Evolutionary conservation across 1,139 yeast species (phyloP).

Genomic region (Pichia cactophila): DNA sequence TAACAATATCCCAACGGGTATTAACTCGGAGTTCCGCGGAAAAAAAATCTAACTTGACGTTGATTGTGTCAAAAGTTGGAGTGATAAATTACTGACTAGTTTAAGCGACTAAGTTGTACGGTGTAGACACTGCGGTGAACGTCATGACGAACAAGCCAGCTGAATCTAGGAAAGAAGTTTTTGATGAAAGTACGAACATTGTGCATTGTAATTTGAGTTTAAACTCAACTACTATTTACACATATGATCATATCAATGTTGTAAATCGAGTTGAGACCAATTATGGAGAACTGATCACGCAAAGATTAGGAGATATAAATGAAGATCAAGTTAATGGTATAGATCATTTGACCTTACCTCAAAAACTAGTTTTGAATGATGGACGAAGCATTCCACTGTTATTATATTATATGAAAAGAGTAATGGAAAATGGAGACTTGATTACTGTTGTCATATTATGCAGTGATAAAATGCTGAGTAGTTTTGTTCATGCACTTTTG

Average conservation of each 20-base stretch:
- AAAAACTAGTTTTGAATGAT: slow-evolving; percentile 6
- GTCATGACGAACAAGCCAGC: not conserved
- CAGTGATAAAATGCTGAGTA: slow-evolving; percentile 37
- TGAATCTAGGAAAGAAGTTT: not conserved
- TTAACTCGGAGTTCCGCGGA: not conserved
- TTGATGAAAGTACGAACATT: slow-evolving; percentile 13
- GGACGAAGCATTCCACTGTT: slow-evolving; percentile 24
- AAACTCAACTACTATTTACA: slow-evolving; percentile 49
- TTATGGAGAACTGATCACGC: slow-evolving; percentile 48
- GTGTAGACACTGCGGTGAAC: not conserved
- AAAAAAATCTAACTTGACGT: not conserved
- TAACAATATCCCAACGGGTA: no score
- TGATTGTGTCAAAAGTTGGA: no score
- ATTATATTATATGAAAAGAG: slow-evolving; percentile 44
- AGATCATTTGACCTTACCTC: slow-evolving; percentile 21
- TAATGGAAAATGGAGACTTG: slow-evolving; percentile 33
- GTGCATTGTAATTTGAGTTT: slow-evolving; percentile 35
- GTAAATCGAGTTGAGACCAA: slow-evolving; percentile 37
- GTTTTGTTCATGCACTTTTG: slow-evolving; percentile 40
- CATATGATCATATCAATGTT: slow-evolving; percentile 43
- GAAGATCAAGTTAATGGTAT: slow-evolving; percentile 31
- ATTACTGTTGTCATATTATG: slow-evolving; percentile 44
- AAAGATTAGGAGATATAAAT: slow-evolving; percentile 47
- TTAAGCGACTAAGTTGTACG: not conserved
- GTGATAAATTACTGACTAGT: no score